Evolutionary conservation across 2,329 filamentous ascomycete species (phyloP), one percentile per base, ranked within the genome.

Genomic region (Colletotrichum paranaense): DNA sequence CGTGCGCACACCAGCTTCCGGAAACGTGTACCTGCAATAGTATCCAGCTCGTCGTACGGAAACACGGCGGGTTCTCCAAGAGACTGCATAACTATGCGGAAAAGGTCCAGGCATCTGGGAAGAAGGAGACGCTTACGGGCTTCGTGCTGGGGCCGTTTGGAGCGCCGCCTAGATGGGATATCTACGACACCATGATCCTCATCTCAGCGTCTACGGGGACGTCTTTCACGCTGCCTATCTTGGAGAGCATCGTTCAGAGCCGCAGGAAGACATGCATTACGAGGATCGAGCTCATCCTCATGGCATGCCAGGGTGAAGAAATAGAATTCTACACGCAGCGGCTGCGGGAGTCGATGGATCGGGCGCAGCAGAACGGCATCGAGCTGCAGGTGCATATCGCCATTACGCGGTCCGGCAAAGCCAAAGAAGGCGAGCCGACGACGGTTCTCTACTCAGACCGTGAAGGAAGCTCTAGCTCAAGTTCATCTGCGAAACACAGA

Each of bases 141-240:
- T 88, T 91, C 49, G 82, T 91, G 2, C 82, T 86, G 1, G 90
- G 90, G 0, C 90, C 90, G 0, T 91, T 88, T 58, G 90, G 90
- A 19, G 80, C 80, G 5, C 88, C 89, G 2, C 88, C 89, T 0
- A 82, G 84, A 5, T 91, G 88, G 88, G 84, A 90, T 60, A 83
- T 88, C 0, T 92, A 88, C 78, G 90, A 92, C 79, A 90, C 89
- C 0, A 79, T 92, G 56, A 81, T 92, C 5, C 82, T 92, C 4
- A 88, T 92, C 55, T 90, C 89, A 0, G 90, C 90, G 0, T 92
- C 90, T 0, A 92, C 90, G 0, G 90, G 90, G n/a, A 88, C 89
- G 1, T 91, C 89, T 4, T 92, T 90, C 68, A 90, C 88, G 1
- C 80, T 92, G 6, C 89, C 90, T 0, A 89, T 92, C 3, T 81